Evolutionary conservation across 1,139 yeast species (phyloP), one percentile per base, ranked within the genome.

Genomic region (Diutina rugosa): DNA sequence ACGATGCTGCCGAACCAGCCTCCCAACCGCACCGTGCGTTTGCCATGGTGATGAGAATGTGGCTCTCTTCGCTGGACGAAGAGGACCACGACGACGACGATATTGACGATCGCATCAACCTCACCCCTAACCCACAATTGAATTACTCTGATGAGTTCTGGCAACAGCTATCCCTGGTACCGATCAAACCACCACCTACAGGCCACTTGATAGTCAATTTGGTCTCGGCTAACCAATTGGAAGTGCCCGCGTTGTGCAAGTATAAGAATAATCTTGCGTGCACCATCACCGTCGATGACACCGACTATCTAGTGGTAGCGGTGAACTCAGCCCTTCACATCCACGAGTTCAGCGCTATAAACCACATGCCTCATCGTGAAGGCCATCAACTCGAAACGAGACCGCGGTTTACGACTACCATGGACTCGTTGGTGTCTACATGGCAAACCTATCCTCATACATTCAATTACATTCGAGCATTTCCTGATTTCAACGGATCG

Each of bases 381-480:
- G 57, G 64, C 1, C 60, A 76, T 10, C 62, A 64, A 21, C 72
- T 78, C 58, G 79, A 76, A 56, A 72, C 78, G 0, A 65, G 69
- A 45, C 82, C 82, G 0, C 56, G 61, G 3, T 62, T 65, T 55
- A 77, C 81, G 0, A 64, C 74, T 0, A 67, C 70, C 0, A 59
- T 69, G 0, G 81, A 77, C 59, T 58, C 78, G 26, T 60, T 68
- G 21, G 64, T 68, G 1, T 72, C 84, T 1, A 77, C 83, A 0
- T 76, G 78, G 78, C 80, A 81, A 0, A 69, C 69, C 58, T 72
- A 68, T 55, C 88, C 89, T 0, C 87, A 83, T 62, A 74, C 82
- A 0, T 74, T 84, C 54, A 85, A 85, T 61, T 77, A 65, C 60
- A 57, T 80, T 0, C 73, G 69, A 8, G 55, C 62, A 0, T 61